Evolutionary conservation across 2,329 filamentous ascomycete species (phyloP).

Genomic region (Tolypocladium tundrense): DNA sequence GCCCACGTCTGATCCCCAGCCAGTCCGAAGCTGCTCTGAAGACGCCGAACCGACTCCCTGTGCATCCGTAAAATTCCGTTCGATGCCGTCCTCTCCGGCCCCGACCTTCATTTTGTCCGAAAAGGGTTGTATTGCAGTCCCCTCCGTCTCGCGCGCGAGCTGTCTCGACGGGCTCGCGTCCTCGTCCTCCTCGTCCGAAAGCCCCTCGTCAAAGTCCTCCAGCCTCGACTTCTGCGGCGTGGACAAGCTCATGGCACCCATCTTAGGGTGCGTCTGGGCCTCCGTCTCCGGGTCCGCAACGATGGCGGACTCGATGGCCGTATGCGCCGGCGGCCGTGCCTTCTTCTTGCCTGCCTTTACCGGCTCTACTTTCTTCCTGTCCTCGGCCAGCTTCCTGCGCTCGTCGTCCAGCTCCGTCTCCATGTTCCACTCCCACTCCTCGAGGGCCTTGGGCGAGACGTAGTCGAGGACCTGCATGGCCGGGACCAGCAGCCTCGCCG

Average conservation of each 20-base stretch:
- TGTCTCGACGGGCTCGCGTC: slow-evolving; percentile 15
- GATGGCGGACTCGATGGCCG: slow-evolving; percentile 11
- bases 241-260: slow-evolving; percentile 22
- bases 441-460: slow-evolving; percentile 44
- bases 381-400: slow-evolving; percentile 15
- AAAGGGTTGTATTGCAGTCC: slow-evolving; percentile 1
- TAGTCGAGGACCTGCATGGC: slow-evolving; percentile 43
- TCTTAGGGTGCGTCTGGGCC: slow-evolving; percentile 13
- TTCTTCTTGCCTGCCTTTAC: slow-evolving; percentile 8
- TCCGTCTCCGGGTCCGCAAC: slow-evolving; percentile 15
- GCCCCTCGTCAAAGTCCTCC: slow-evolving; percentile 15
- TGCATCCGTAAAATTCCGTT: background rate
- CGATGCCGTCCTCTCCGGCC: background rate
- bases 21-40: background rate
- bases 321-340: slow-evolving; percentile 18
- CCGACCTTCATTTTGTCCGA: background rate
- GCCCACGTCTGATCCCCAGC: background rate
- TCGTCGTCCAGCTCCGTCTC: slow-evolving; percentile 32
- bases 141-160: slow-evolving; percentile 12
- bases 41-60: no score
- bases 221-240: slow-evolving; percentile 23
- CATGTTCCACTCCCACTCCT: slow-evolving; percentile 43
- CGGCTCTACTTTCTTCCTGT: slow-evolving; percentile 8
- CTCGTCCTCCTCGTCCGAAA: slow-evolving; percentile 19
- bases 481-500: slow-evolving; percentile 35